Evolutionary conservation across 805 yeast species (phyloP), one percentile per base, ranked within the genome.

Genomic region (Metschnikowia hibisci): DNA sequence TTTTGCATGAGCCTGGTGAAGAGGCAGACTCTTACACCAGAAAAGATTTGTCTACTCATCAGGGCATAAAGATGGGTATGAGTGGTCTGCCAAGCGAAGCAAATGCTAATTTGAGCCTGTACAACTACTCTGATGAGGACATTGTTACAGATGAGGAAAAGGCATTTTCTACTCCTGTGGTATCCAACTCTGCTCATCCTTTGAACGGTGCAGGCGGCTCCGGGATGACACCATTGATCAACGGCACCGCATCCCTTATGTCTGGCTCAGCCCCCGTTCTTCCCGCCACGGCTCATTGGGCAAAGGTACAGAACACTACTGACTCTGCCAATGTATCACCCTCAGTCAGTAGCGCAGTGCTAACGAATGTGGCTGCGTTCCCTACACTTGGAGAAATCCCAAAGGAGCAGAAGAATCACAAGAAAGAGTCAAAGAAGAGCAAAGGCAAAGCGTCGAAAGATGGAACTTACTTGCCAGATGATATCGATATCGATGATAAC

Each of bases 1-100:
- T 93, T 58, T 74, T 93, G 57, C 99, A 93, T 63, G 99, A 93
- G 66, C 99, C 99, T 6, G 99, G 99, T 46, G 99, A 93, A 71
- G 99, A 93, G 64, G 98, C 98, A 2, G 99, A 93, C 57, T 85
- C 96, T 9, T 91, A 87, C 67, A 87, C 96, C 22, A 81, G 96
- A 64, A 89, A 87, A 58, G 95, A 87, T 58, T 72, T 87, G 56
- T 81, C 89, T 4, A 85, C 93, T 3, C 84, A 86, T 61, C 81
- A 80, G 52, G 80, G 81, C 54, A 72, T 78, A 51, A 80, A 77
- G 56, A 78, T 78, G 76, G 68, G 73, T 38, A 69, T 66, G 71
- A 64, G 66, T 56, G 71, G 70, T 10, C 52, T 61, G 53, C 49
- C 42, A 11, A 35, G 43, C 13, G 51, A 41, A 36, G 48, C 45